Evolutionary conservation across 2,329 filamentous ascomycete species (phyloP).

Genomic region (Sclerotinia nivalis): DNA sequence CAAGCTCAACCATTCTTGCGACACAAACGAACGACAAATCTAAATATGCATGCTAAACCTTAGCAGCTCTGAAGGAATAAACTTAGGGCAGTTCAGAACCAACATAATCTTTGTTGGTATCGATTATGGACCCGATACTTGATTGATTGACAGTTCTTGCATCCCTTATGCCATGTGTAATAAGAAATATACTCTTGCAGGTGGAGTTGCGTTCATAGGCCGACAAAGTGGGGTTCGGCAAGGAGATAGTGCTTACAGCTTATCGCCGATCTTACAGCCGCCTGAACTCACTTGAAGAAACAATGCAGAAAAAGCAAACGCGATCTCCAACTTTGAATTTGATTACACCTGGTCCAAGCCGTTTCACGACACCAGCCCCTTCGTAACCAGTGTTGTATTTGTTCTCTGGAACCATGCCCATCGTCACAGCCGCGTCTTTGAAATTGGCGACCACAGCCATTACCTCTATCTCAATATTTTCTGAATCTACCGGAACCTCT

Average conservation of each 20-base stretch:
- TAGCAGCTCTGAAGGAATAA: neutral
- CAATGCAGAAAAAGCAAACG: slow-evolving; percentile 23
- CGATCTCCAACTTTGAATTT: slow-evolving; percentile 35
- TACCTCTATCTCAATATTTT: slow-evolving; percentile 27
- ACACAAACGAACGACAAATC: neutral
- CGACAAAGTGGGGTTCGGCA: too few species aligned
- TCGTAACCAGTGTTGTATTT: slow-evolving; percentile 31
- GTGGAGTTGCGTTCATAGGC: too few species aligned
- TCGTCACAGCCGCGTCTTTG: slow-evolving; percentile 31
- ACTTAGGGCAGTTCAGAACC: neutral
- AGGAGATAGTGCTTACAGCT: too few species aligned
- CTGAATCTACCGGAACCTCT: slow-evolving; percentile 12
- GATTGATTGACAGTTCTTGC: neutral
- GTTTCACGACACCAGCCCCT: slow-evolving; percentile 37
- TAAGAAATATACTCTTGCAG: too few species aligned
- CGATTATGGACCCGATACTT: neutral
- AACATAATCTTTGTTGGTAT: neutral
- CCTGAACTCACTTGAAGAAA: neutral
- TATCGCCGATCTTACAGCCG: neutral
- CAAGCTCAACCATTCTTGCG: neutral
- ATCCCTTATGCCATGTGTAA: neutral
- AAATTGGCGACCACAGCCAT: slow-evolving; percentile 34
- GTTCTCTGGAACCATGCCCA: slow-evolving; percentile 33
- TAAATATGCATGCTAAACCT: neutral
- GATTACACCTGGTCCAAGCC: slow-evolving; percentile 33